Evolutionary conservation across 2,329 filamentous ascomycete species (phyloP).

Genomic region (Onygenales sp.): DNA sequence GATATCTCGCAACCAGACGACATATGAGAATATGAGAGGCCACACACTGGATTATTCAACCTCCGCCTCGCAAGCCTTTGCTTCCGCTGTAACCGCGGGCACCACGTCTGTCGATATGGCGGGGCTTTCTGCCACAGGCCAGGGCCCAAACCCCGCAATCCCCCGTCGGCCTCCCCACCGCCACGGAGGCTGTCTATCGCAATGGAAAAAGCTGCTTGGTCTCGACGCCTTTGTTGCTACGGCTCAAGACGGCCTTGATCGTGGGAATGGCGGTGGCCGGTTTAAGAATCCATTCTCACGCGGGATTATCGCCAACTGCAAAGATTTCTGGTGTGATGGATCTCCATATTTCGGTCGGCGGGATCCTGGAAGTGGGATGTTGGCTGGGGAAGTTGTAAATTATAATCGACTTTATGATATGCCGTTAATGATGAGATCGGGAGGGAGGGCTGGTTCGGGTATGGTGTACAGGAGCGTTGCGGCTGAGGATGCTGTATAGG

Average conservation of each 20-base stretch:
- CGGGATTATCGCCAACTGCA: constrained; percentile 80
- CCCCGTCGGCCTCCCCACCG: constrained; percentile 42
- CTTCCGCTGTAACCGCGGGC: constrained; percentile 60
- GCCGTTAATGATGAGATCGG: constrained; percentile 53
- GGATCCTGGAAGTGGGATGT: constrained; percentile 62
- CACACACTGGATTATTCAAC: constrained; percentile 51
- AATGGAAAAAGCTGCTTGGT: constrained; percentile 77
- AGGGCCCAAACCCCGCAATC: constrained; percentile 51
- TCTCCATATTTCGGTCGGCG: constrained; percentile 68
- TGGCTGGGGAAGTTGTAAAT: constrained; percentile 72
- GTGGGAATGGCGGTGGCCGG: constrained; percentile 36
- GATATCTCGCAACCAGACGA: constrained; percentile 85
- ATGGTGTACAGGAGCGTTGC: constrained; percentile 51
- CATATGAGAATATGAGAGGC: constrained; percentile 91
- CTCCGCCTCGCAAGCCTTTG: constrained; percentile 50
- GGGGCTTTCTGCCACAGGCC: constrained; percentile 57
- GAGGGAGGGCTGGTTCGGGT: constrained; percentile 32
- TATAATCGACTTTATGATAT: constrained; percentile 87
- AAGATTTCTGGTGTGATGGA: constrained; percentile 92
- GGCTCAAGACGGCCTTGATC: constrained; percentile 60
- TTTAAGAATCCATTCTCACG: constrained; percentile 75
- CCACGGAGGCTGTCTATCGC: constrained; percentile 54
- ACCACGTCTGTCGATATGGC: constrained; percentile 56
- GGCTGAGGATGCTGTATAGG: constrained; percentile 21
- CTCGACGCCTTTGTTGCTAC: constrained; percentile 92